Evolutionary conservation across 1,139 yeast species (phyloP).

Genomic region (Candida smagusa): DNA sequence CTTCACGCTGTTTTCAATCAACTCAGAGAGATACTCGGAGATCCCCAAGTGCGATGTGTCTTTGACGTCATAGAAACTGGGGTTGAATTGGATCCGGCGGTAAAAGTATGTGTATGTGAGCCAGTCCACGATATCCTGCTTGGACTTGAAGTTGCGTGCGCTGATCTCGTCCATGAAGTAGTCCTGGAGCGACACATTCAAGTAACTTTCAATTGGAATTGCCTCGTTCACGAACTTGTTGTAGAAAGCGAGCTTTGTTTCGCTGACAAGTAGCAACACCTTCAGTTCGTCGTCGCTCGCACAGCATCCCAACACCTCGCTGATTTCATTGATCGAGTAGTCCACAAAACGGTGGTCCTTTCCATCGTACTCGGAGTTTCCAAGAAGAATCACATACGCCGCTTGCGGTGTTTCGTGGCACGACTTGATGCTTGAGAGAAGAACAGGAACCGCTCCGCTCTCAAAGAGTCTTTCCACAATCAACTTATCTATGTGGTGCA

Average conservation of each 20-base stretch:
- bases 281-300: constrained; percentile 12
- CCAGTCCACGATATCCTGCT: constrained; percentile 92
- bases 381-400: constrained; percentile 55
- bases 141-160: constrained; percentile 56
- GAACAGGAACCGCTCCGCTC: constrained; percentile 46
- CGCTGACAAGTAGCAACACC: constrained; percentile 57
- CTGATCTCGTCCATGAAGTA: constrained; percentile 69
- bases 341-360: constrained; percentile 68
- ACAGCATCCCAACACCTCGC: constrained; percentile 75
- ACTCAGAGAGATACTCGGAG: constrained; percentile 77
- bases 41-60: constrained; percentile 65
- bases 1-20: constrained; percentile 69
- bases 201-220: constrained; percentile 78
- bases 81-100: constrained; percentile 75
- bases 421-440: constrained; percentile 60
- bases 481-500: constrained; percentile 52
- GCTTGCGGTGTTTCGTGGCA: constrained; percentile 52
- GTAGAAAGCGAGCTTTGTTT: constrained; percentile 59
- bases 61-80: constrained; percentile 79
- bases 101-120: constrained; percentile 81
- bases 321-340: constrained; percentile 61
- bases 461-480: constrained; percentile 54
- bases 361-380: constrained; percentile 74
- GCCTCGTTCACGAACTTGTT: constrained; percentile 70
- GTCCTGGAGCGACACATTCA: constrained; percentile 60